Evolutionary conservation across 768 basidiomycete genomes (phyloP), one percentile per base, ranked within the genome.

Genomic region (Russula brevipes): DNA sequence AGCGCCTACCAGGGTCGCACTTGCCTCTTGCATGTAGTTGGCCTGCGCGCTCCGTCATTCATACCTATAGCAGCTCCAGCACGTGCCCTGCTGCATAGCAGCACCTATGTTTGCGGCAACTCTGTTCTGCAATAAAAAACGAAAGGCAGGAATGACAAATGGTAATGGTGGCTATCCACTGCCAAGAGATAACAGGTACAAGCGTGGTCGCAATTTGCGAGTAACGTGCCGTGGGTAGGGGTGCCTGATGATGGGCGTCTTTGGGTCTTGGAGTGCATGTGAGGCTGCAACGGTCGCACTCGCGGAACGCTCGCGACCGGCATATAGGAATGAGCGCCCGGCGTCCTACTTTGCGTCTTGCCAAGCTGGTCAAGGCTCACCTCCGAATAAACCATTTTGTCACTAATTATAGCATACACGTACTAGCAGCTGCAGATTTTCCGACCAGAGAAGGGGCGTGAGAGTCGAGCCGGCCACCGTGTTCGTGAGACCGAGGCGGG

Each of bases 1-100:
- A 42, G 31, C 12, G 38, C 36, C 49, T 14, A 17, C 57, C 7
- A 5, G 36, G 46, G 8, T 30, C 10, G 52, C 10, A 12, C 11
- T 39, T 16, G n/a, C 45, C 19, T 11, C 36, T 24, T 3, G 35
- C 42, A 47, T 49, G 47, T 39, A 49, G 14, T 35, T 38, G 41
- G 47, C 31, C 12, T 24, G 59, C 59, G 59, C 59, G 59, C 52
- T 60, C 59, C 59, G 59, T 60, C 53, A 12, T 39, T 45, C 24
- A 38, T 44, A 41, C 41, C 11, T 59, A 41, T 59, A 50, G 51
- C 42, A 14, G 24, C 46, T 11, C 12, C 44, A 36, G 30, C 16
- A 16, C 30, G 24, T 41, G 17, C 47, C 50, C 17, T n/a, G 12
- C 14, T 11, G 30, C 9, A 8, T 41, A n/a, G 12, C 14, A 33